A percentile compares a stretch with the other conserved stretches of the same genome.
These are phyloP conservation scores for Candida frijolesensis DNA, from an alignment of 1,139 yeast genomes.

Conservation along the genomic window DNA sequence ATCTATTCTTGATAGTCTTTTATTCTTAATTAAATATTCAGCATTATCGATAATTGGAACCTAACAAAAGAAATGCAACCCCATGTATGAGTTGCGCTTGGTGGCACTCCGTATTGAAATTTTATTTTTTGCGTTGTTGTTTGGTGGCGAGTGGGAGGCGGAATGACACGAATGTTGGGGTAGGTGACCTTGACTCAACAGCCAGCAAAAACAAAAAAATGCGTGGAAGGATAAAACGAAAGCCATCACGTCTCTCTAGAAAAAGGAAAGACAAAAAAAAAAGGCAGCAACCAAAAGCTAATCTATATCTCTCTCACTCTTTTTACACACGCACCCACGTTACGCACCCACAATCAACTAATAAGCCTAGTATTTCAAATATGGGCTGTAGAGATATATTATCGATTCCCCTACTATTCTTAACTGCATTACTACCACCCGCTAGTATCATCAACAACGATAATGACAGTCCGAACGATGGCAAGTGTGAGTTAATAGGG, in stretches of 20 bases:
- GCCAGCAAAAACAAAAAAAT: background rate
- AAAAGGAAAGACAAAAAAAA: slow-evolving; percentile 1
- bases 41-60: no score
- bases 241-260: background rate
- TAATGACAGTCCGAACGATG: slow-evolving; percentile 18
- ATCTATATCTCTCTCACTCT: background rate
- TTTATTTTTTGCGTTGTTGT: background rate
- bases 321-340: background rate
- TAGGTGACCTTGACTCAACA: background rate
- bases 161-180: background rate
- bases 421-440: slow-evolving; percentile 4
- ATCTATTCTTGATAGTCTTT: no score
- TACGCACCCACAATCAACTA: background rate
- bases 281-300: slow-evolving; percentile 1
- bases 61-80: no score
- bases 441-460: background rate
- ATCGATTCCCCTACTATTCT: slow-evolving; percentile 10
- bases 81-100: background rate
- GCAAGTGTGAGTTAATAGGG: slow-evolving; percentile 67
- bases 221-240: background rate
- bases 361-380: background rate
- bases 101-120: background rate
- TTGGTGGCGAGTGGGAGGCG: background rate
- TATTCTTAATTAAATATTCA: no score
- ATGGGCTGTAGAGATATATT: slow-evolving; percentile 10